A percentile compares a stretch with the other conserved stretches of the same genome.
These are phyloP conservation scores for Passalora sequoiae DNA, from an alignment of 2,329 filamentous ascomycete species.

Conservation along the genomic window DNA sequence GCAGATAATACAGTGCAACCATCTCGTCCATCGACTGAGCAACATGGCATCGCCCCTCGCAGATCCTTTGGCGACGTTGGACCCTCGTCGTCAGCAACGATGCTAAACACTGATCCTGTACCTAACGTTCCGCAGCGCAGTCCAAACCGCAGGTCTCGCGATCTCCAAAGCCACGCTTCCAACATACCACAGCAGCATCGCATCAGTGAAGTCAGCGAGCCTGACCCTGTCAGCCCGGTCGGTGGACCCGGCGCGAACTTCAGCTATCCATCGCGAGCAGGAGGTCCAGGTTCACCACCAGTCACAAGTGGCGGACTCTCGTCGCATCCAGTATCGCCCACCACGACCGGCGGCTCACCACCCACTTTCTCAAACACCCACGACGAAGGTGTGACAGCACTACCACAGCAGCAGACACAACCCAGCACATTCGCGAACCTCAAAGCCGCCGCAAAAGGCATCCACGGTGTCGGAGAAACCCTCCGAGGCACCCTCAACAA, in stretches of 20 bases:
- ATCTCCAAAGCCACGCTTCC: not conserved
- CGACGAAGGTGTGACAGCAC: not conserved
- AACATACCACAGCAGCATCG: not conserved
- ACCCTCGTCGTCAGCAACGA: not conserved
- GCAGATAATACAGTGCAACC: conserved; percentile 17
- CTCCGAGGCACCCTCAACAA: conserved; percentile 31
- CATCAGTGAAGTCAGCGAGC: conserved; percentile 4
- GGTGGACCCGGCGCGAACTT: conserved; percentile 7
- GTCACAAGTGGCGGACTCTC: not conserved
- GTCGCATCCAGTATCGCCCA: not conserved
- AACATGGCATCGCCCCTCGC: not conserved
- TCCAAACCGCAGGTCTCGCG: conserved; percentile 9
- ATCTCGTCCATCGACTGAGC: not conserved
- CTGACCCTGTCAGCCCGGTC: conserved; percentile 8
- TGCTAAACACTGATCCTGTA: not conserved
- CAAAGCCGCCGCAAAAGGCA: conserved; percentile 29
- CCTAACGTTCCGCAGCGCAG: conserved; percentile 8
- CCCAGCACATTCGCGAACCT: conserved; percentile 22
- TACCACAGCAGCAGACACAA: conserved; percentile 9
- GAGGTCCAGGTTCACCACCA: not conserved
- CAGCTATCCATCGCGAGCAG: conserved; percentile 10
- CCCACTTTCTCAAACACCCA: conserved; percentile 1
- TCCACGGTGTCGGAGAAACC: conserved; percentile 34
- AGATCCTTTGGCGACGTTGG: not conserved
- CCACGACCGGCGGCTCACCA: not conserved